Conservation (phyloP, 73 alveolate species). For the Paramecium caudatum region DNA sequence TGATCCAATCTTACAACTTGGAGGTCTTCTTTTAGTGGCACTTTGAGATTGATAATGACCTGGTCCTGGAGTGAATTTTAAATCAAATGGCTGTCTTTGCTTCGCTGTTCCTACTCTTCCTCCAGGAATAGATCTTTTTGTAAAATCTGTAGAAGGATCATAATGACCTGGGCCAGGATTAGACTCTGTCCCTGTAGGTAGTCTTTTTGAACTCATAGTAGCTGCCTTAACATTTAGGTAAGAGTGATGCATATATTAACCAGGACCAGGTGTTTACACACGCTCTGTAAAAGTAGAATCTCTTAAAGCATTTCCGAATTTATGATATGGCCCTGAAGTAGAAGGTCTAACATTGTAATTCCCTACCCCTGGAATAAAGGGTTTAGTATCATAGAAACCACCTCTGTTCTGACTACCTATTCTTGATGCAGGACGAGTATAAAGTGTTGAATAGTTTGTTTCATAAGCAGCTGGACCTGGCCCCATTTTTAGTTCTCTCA, state of each 20-base stretch:
- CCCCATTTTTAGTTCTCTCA: conserved; percentile 51
- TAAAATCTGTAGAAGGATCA: conserved; percentile 58
- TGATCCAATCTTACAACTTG: conserved; percentile 31
- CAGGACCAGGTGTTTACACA: conserved; percentile 57
- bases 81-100: conserved; percentile 18
- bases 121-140: conserved; percentile 20
- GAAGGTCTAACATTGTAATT: conserved; percentile 53
- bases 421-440: conserved; percentile 45
- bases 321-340: conserved; percentile 66
- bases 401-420: conserved; percentile 40
- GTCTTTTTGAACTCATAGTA: conserved; percentile 43
- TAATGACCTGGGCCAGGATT: conserved; percentile 65
- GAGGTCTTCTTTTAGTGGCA: conserved; percentile 62
- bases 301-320: conserved; percentile 52
- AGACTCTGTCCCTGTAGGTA: conserved; percentile 36
- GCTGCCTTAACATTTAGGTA: conserved; percentile 20
- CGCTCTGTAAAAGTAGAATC: conserved; percentile 16
- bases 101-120: conserved; percentile 54
- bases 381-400: conserved; percentile 43
- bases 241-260: conserved; percentile 48
- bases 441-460: conserved; percentile 56
- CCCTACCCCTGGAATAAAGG: conserved; percentile 65
- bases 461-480: conserved; percentile 72
- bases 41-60: conserved; percentile 15
- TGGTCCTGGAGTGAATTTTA: conserved; percentile 48